Evolutionary conservation across 768 basidiomycete species (phyloP), one percentile per base, ranked within the genome.

Genomic region (Auriscalpium orientale): DNA sequence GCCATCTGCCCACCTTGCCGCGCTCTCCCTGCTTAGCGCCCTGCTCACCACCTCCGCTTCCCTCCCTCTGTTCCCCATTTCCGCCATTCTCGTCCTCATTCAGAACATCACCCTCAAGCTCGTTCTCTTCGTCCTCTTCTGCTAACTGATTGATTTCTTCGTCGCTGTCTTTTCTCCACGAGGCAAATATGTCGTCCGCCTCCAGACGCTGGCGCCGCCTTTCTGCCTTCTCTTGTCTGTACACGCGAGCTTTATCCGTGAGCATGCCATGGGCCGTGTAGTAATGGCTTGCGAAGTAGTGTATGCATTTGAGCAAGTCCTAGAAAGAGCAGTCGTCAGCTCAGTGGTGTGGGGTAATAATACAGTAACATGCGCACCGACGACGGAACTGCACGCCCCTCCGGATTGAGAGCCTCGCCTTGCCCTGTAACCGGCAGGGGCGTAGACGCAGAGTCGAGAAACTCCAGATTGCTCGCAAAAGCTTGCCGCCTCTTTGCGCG

Each of bases 241-340:
- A 79, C 44, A 77, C 66, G 53, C 73, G 75, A 15, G 78, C 71
- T 11, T 68, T 72, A 58, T 88, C 77, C 18, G 74, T 68, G 2
- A 89, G 67, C 58, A 88, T 78, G 0, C 83, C 86, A 54, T 76
- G 73, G 59, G 83, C 81, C 20, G 72, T 71, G 61, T 89, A 91
- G 65, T 85, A 84, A 20, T 67, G 70, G 48, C 75, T 77, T 21
- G 79, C 68, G 54, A 78, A 78, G 60, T 79, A 69, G 57, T 81
- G 80, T 43, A 81, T 74, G 49, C 72, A 72, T 66, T 81, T 81
- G 49, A 81, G 59, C 28, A 82, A 56, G 54, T 82, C 79, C 79
- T 81, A 20, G 4, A 12, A 34, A 66, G 66, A 53, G 67, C 71
- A 21, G 79, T 72, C 37, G 34, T 54, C 8, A 38, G 37, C 8